Evolutionary conservation across 495 filamentous ascomycete genomes (phyloP).

Genomic region (Aspergillus steynii): DNA sequence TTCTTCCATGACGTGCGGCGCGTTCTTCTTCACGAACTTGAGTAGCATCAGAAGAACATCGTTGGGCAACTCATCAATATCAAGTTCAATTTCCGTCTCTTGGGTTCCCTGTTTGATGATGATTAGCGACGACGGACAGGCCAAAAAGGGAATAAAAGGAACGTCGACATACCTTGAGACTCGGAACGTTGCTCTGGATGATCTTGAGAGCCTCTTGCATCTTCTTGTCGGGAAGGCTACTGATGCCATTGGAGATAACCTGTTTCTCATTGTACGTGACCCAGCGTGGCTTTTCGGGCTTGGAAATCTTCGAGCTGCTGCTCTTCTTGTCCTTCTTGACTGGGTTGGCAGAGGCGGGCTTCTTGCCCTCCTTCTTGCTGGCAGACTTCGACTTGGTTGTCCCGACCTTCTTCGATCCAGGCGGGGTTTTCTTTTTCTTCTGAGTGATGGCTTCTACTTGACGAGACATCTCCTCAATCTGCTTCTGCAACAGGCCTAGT

Average conservation of each 20-base stretch:
- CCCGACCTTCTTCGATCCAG: slow-evolving; percentile 55
- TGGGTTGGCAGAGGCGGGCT: slow-evolving; percentile 37
- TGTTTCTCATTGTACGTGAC: slow-evolving; percentile 80
- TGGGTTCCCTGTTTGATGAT: slow-evolving; percentile 55
- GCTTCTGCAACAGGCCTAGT: slow-evolving; percentile 63
- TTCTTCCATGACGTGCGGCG: slow-evolving; percentile 54
- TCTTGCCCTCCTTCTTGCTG: slow-evolving; percentile 56
- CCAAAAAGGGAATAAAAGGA: not conserved
- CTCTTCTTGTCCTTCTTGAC: slow-evolving; percentile 59
- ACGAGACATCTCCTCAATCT: slow-evolving; percentile 61
- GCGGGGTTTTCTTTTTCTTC: slow-evolving; percentile 66
- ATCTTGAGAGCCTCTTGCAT: slow-evolving; percentile 82
- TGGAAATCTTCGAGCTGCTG: slow-evolving; percentile 37
- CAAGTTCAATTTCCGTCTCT: slow-evolving; percentile 85
- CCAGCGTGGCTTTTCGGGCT: slow-evolving; percentile 51
- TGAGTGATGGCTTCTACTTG: slow-evolving; percentile 53
- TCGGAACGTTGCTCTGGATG: slow-evolving; percentile 83
- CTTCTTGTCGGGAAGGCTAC: slow-evolving; percentile 67
- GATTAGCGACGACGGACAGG: slow-evolving; percentile 18
- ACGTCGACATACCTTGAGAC: slow-evolving; percentile 58
- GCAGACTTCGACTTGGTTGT: slow-evolving; percentile 49
- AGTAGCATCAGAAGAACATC: slow-evolving; percentile 74
- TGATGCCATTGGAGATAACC: slow-evolving; percentile 78
- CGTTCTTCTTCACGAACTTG: slow-evolving; percentile 69
- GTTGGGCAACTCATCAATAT: slow-evolving; percentile 80